Evolutionary conservation across 495 filamentous ascomycete genomes (phyloP).

Genomic region (Geopyxis carbonaria): DNA sequence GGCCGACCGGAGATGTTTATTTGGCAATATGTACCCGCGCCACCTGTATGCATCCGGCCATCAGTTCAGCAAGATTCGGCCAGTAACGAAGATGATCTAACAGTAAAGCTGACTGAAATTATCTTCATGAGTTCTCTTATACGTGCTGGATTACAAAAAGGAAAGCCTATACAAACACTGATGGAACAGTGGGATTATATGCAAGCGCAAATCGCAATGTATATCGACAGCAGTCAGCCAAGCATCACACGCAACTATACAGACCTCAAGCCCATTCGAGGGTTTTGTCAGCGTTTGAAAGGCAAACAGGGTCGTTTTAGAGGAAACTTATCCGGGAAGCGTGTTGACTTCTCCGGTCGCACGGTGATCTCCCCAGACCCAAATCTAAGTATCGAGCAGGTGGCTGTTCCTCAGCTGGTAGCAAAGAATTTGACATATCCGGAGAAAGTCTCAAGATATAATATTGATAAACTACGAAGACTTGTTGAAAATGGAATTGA

Average conservation of each 20-base stretch:
- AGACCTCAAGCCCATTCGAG: constrained; percentile 54
- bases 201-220: constrained; percentile 85
- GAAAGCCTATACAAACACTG: constrained; percentile 65
- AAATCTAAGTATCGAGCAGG: constrained; percentile 82
- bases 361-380: constrained; percentile 97
- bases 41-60: constrained; percentile 81
- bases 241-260: constrained; percentile 50
- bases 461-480: constrained; percentile 60
- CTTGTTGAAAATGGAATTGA: constrained; percentile 54
- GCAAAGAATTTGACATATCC: constrained; percentile 92
- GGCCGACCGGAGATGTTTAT: constrained; percentile 92
- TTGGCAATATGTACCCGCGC: constrained; percentile 90
- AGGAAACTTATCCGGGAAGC: constrained; percentile 91
- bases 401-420: constrained; percentile 75
- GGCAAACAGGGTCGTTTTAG: constrained; percentile 95
- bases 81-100: constrained; percentile 91
- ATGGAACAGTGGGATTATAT: constrained; percentile 99
- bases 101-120: constrained; percentile 85
- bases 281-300: constrained; percentile 87
- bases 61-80: constrained; percentile 81
- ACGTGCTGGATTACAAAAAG: constrained; percentile 58
- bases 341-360: constrained; percentile 93
- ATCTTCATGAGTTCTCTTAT: constrained; percentile 73
- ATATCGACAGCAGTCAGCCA: constrained; percentile 94
- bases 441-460: constrained; percentile 64